Percentiles rank a stretch among this genome's conserved stretches.
These are phyloP conservation scores for Bruguiera parviflora DNA, from an alignment of 345 rosid species.

Conservation along the genomic window DNA sequence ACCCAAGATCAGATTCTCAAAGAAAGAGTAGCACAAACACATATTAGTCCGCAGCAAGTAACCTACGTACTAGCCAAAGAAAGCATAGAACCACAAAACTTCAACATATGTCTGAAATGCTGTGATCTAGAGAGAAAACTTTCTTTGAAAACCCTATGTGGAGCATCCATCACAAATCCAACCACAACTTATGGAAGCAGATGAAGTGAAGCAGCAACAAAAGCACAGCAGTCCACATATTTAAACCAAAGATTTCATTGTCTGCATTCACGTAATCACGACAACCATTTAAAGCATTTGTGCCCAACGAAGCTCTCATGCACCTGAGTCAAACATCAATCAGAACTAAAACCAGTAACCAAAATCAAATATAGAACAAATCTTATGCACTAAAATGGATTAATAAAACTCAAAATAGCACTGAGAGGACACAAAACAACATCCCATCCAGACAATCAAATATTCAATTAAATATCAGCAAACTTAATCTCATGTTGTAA, in stretches of 20 bases:
- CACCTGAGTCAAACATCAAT: conserved; percentile 35
- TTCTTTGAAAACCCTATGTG: conserved; percentile 15
- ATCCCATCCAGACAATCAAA: not conserved
- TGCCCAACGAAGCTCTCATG: conserved; percentile 33
- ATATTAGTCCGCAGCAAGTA: conserved; percentile 2
- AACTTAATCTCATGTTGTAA: not conserved
- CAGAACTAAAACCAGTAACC: conserved; percentile 21
- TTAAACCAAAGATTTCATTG: conserved; percentile 33
- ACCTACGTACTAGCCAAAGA: conserved; percentile 1
- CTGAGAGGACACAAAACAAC: not conserved
- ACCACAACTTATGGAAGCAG: conserved; percentile 25
- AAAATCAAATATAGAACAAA: conserved; percentile 13
- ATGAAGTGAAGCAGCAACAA: conserved; percentile 38
- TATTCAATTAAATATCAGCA: conserved; percentile 1
- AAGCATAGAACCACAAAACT: conserved; percentile 13
- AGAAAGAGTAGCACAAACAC: conserved; percentile 13
- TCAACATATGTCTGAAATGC: conserved; percentile 9
- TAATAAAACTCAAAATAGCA: not conserved
- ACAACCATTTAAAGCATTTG: conserved; percentile 36
- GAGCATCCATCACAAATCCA: conserved; percentile 24
- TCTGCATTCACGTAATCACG: conserved; percentile 34
- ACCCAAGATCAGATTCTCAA: conserved; percentile 1
- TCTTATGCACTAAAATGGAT: not conserved
- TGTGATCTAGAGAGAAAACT: conserved; percentile 14
- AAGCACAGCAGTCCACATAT: conserved; percentile 39